Evolutionary conservation across 805 yeast genomes (phyloP).

Genomic region (Lipomyces japonicus): DNA sequence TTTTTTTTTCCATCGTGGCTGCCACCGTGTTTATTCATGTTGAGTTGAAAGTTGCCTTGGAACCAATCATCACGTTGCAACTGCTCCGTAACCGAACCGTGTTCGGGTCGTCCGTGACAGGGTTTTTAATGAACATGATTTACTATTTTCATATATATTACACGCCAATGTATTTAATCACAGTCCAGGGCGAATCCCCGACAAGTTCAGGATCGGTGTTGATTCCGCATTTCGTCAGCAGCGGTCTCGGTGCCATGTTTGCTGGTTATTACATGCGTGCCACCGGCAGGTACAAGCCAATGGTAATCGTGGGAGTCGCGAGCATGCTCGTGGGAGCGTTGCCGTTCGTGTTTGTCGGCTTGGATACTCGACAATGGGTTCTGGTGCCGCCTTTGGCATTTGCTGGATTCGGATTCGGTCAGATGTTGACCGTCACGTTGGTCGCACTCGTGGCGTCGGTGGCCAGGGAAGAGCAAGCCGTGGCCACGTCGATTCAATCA

Average conservation of each 20-base stretch:
- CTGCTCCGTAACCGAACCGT: slow-evolving; percentile 57
- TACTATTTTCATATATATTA: slow-evolving; percentile 61
- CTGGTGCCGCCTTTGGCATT: slow-evolving; percentile 36
- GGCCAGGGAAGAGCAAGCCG: slow-evolving; percentile 55
- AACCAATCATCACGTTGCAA: slow-evolving; percentile 64
- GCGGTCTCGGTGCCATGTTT: slow-evolving; percentile 59
- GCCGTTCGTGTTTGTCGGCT: slow-evolving; percentile 2
- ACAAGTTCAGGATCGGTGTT: slow-evolving; percentile 53
- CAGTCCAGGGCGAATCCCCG: slow-evolving; percentile 51
- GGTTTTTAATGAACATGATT: slow-evolving; percentile 68
- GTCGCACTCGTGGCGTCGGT: slow-evolving; percentile 63
- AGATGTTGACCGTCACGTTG: slow-evolving; percentile 53
- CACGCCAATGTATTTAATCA: slow-evolving; percentile 60
- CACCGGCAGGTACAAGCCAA: slow-evolving; percentile 46
- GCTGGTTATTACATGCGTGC: slow-evolving; percentile 61
- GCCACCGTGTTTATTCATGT: slow-evolving; percentile 46
- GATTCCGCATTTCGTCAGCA: slow-evolving; percentile 56
- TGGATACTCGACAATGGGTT: not conserved
- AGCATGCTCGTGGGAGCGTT: slow-evolving; percentile 2
- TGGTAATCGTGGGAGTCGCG: slow-evolving; percentile 7
- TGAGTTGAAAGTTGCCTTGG: slow-evolving; percentile 50
- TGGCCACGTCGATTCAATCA: slow-evolving; percentile 71
- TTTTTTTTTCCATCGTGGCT: slow-evolving; percentile 37
- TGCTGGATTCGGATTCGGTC: slow-evolving; percentile 55
- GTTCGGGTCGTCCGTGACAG: slow-evolving; percentile 58